Conservation (phyloP, 441 rosid genomes). For the Flueggea neowawraea region DNA sequence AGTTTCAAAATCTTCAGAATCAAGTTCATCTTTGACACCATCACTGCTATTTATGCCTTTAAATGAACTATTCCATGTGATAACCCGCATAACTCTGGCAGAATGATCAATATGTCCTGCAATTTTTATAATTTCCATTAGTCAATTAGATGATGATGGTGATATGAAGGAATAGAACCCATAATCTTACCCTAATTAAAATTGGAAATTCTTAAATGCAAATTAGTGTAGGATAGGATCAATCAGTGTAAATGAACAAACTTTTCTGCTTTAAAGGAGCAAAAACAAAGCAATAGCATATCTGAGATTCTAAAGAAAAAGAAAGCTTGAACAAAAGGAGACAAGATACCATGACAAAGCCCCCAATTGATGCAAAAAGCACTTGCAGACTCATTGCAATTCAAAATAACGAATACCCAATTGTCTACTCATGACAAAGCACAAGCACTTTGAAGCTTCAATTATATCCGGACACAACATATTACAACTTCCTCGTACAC, state of each 20-base stretch:
- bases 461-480: too few relatives aligned
- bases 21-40: slow-evolving; percentile 64
- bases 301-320: slow-evolving; percentile 15
- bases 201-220: too few relatives aligned
- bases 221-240: too few relatives aligned
- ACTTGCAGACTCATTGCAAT: not conserved
- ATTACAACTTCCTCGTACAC: too few relatives aligned
- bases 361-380: slow-evolving; percentile 11
- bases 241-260: not conserved
- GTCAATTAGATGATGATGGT: not conserved
- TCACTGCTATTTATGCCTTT: slow-evolving; percentile 50
- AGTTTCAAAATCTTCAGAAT: slow-evolving; percentile 77
- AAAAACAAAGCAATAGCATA: slow-evolving; percentile 8
- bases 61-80: slow-evolving; percentile 95
- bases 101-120: slow-evolving; percentile 96
- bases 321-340: slow-evolving; percentile 2
- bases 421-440: slow-evolving; percentile 1
- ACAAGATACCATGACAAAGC: slow-evolving; percentile 12
- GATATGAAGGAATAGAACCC: not conserved
- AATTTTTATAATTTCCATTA: not conserved
- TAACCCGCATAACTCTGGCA: slow-evolving; percentile 92
- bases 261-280: slow-evolving; percentile 17
- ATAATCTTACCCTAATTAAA: not conserved
- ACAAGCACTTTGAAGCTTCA: not conserved
- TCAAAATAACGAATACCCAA: not conserved